Base-by-base conservation (phyloP, 306 rosid genomes). In the Cajanus cajan region DNA sequence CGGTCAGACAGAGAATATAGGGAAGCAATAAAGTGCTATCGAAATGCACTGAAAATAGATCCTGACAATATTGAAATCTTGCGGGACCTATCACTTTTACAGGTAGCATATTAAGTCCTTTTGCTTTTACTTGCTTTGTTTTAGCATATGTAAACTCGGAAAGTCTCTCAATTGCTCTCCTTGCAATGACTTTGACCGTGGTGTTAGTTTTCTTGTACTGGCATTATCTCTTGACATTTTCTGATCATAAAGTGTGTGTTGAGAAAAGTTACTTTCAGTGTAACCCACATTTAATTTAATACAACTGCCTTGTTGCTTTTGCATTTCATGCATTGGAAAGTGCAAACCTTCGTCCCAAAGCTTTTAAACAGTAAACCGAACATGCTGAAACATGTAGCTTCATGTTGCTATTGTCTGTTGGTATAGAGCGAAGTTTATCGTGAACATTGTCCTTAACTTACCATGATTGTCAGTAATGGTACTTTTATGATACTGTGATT, bases 1-100 rank as follows among this genome's bases (percentile, higher is more conserved):
- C 97, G 98, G 67, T 94, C 98, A 21, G 97, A 94, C 82, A 84
- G 98, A 87, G 98, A 94, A 81, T 94, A 94, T 81, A 89, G 98
- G 82, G 98, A 94, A 83, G 98, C 98, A 22, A 94, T 94, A 54
- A 94, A 94, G 87, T 90, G 98, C 83, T 94, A 94, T 76, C 90
- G 98, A 52, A 92, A 92, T 89, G 98, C 98, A 6, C 87, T 94
- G 81, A 89, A 80, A 81, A 94, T 90, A 84, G 98, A 94, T 85
- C 97, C 98, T 3, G 98, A 94, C 79, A 94, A 94, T 86, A 92
- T 94, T 85, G 98, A 94, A 88, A 94, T 94, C 59, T 83, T 94
- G 43, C 89, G 97, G 43, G 98, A 94, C 82, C 85, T 94, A 50
- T 94, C 98, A 45, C 96, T 94, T 40, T 82, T 94, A 75, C 98